Evolutionary conservation across 768 basidiomycete species (phyloP).

Genomic region (Tricholoma flavovirens): DNA sequence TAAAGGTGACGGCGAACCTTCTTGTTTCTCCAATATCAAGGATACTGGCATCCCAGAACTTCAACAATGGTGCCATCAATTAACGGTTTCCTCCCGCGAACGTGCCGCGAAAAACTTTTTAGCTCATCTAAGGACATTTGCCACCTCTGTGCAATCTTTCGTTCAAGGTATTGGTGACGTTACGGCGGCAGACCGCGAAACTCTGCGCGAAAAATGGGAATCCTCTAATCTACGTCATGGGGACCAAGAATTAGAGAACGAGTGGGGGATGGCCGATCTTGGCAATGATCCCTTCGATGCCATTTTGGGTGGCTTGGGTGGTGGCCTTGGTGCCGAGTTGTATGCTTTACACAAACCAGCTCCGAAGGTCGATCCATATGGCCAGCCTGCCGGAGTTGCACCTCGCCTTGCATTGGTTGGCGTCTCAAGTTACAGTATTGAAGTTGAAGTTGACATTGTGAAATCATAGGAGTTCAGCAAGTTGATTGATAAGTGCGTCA

Average conservation of each 20-base stretch:
- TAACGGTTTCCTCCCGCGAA: conserved; percentile 50
- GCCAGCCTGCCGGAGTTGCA: conserved; percentile 40
- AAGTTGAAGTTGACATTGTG: neutral
- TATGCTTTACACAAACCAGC: conserved; percentile 30
- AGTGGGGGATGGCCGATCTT: conserved; percentile 6
- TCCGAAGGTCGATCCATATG: conserved; percentile 37
- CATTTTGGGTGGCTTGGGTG: conserved; percentile 25
- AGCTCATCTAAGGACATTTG: conserved; percentile 43
- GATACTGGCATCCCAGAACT: conserved; percentile 54
- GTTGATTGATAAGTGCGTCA: conserved; percentile 39
- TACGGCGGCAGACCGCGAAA: conserved; percentile 43
- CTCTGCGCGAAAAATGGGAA: conserved; percentile 49
- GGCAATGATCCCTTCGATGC: conserved; percentile 28
- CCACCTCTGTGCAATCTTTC: conserved; percentile 41
- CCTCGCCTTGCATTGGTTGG: conserved; percentile 36
- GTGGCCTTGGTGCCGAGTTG: conserved; percentile 22
- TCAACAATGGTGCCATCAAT: conserved; percentile 50
- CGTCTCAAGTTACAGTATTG: neutral
- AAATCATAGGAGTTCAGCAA: conserved; percentile 38
- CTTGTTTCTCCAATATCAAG: conserved; percentile 46
- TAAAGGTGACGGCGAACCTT: conserved; percentile 52
- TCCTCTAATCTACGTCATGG: conserved; percentile 26
- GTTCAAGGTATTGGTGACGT: conserved; percentile 48
- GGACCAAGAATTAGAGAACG: conserved; percentile 16
- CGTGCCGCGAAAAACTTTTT: conserved; percentile 39